A percentile compares a stretch with the other conserved stretches of the same genome.
These are phyloP conservation scores for Alternaria brassicicola DNA, from an alignment of 2,329 filamentous ascomycete genomes.

Conservation along the genomic window DNA sequence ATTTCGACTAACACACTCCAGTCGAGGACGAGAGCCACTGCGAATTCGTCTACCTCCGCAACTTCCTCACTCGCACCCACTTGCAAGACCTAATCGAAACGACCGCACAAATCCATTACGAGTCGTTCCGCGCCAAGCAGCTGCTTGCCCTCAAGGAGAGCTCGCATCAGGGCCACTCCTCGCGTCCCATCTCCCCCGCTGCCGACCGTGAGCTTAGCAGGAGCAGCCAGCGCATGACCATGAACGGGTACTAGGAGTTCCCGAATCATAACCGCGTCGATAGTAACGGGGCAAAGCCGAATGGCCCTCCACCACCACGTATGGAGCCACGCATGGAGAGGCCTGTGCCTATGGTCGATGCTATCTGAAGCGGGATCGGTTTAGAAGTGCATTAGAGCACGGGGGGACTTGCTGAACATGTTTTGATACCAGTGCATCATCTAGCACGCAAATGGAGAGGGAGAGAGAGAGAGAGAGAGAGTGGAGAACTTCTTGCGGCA, in stretches of 20 bases:
- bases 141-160: slow-evolving; percentile 97
- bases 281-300: slow-evolving; percentile 34
- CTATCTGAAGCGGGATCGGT: slow-evolving; percentile 19
- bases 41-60: slow-evolving; percentile 97
- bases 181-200: slow-evolving; percentile 92
- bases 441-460: slow-evolving; percentile 36
- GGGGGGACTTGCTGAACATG: slow-evolving; percentile 25
- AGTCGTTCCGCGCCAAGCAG: slow-evolving; percentile 99
- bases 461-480: slow-evolving; percentile 16
- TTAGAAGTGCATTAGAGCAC: slow-evolving; percentile 1
- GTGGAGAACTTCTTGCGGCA: slow-evolving; percentile 22
- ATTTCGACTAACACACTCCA: slow-evolving; percentile 25
- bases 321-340: slow-evolving; percentile 36
- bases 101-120: slow-evolving; percentile 99
- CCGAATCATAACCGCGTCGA: slow-evolving; percentile 42
- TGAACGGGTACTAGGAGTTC: slow-evolving; percentile 89
- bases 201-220: slow-evolving; percentile 96
- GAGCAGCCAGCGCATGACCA: slow-evolving; percentile 94
- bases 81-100: slow-evolving; percentile 99
- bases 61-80: slow-evolving; percentile 98
- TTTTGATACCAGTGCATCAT: slow-evolving; percentile 50
- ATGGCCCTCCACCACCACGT: slow-evolving; percentile 27
- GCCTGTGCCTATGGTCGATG: slow-evolving; percentile 33
- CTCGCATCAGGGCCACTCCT: slow-evolving; percentile 76
- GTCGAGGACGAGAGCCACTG: slow-evolving; percentile 99